Evolutionary conservation across 148 eudicot genomes (phyloP), one percentile per base, ranked within the genome.

Genomic region (Oxyria digyna): DNA sequence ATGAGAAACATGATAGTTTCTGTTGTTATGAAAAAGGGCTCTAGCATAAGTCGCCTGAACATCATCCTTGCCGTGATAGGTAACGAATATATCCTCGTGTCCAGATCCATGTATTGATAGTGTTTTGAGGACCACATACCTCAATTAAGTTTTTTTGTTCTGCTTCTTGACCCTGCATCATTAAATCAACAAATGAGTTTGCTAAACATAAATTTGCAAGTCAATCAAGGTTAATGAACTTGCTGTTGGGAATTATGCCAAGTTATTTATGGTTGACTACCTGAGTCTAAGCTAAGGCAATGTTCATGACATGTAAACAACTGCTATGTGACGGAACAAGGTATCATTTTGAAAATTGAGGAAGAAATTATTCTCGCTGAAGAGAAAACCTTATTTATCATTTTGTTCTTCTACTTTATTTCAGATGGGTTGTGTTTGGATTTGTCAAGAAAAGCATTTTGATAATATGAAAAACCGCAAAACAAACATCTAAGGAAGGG

Each of bases 21-120:
- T 86, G 55, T 88, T 90, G 71, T 94, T 94, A 72, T 94, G 98
- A 75, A 90, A 94, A 42, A 86, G 82, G 21, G 84, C 82, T 67
- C 98, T 97, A 21, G 98, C 98, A 82, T 94, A 94, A 62, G 98
- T 94, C 62, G 97, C 77, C 72, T 94, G 98, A 72, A 94, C 97
- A 75, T 94, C 97, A 73, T 94, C 98, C 74, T 82, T 68, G 24
- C 97, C 98, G 81, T 94, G 97, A 76, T 94, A 94, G 69, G 97
- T 82, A n/a, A 94, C 62, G 74, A 88, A 94, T 21, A 94, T 82
- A 69, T 94, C 98, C 78, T 90, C 98, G 10, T 46, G 75, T 45
- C 90, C 92, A 8, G 98, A 86, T 33, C 83, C n/a, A n/a, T 27
- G 2, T 29, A 59, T 59, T 52, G 62, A 52, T 24, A 52, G 62